Evolutionary conservation across 345 rosid genomes (phyloP).

Genomic region (Streptanthus diversifolius): DNA sequence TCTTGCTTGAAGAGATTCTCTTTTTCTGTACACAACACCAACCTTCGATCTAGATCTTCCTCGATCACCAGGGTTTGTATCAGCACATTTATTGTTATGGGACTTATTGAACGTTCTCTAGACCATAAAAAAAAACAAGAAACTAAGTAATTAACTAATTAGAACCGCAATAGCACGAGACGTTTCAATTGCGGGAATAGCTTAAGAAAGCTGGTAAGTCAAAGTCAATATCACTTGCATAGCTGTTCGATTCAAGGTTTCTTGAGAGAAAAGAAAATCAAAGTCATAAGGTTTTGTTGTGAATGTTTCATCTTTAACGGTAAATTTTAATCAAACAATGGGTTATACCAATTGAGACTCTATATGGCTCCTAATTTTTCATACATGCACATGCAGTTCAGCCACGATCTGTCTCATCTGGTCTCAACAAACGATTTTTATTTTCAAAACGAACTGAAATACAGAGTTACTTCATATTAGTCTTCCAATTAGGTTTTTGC

Average conservation of each 20-base stretch:
- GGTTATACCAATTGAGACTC: not conserved
- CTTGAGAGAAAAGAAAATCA: not conserved
- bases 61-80: no score
- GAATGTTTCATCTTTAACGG: not conserved
- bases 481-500: not conserved
- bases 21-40: no score
- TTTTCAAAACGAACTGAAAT: not conserved
- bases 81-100: no score
- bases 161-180: no score
- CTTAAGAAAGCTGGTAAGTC: no score
- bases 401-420: not conserved
- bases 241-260: constrained; percentile 57
- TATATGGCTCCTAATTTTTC: no score
- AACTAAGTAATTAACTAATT: no score
- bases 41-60: no score
- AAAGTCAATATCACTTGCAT: constrained; percentile 17
- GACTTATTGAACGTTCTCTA: no score
- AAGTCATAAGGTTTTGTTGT: not conserved
- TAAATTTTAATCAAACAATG: not conserved
- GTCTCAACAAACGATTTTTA: not conserved
- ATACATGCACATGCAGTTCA: not conserved
- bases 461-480: not conserved
- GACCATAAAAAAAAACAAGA: no score
- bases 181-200: no score
- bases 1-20: no score